These are phyloP conservation scores for Colletotrichum sp. DNA, from an alignment of 2,329 filamentous ascomycete species.

Conservation along the genomic window DNA sequence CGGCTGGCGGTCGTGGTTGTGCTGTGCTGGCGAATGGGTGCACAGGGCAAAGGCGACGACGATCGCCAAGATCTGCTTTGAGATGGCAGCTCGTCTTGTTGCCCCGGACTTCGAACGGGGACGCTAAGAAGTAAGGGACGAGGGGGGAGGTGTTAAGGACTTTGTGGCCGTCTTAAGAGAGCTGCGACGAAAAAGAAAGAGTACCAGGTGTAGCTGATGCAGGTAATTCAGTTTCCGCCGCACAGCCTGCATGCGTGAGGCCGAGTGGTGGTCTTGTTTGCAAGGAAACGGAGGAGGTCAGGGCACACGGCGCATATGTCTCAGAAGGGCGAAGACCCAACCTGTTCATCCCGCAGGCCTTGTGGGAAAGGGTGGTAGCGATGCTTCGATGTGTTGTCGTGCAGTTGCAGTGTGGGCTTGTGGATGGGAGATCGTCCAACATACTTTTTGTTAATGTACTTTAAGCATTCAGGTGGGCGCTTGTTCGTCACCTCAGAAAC, in stretches of 20 bases:
- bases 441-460: not conserved
- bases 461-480: not conserved
- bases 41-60: not conserved
- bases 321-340: not conserved
- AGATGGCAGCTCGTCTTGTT: not conserved
- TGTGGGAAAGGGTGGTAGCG: not conserved
- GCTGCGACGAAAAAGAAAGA: not conserved
- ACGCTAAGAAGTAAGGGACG: not conserved
- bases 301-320: not conserved
- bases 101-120: not conserved
- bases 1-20: not conserved
- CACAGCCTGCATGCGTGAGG: not conserved
- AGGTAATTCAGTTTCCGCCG: not conserved
- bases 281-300: not conserved
- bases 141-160: not conserved
- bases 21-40: not conserved
- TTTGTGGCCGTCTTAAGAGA: not conserved
- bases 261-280: not conserved
- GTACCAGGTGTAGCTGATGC: not conserved
- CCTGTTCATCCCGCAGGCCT: not conserved
- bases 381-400: not conserved
- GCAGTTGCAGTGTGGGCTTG: not conserved
- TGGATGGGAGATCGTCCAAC: not conserved
- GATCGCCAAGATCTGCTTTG: constrained; percentile 14
- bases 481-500: not conserved